phyloP scores from a whole-genome alignment of 306 rosid species.

The Luffa aegyptiaca region DNA sequence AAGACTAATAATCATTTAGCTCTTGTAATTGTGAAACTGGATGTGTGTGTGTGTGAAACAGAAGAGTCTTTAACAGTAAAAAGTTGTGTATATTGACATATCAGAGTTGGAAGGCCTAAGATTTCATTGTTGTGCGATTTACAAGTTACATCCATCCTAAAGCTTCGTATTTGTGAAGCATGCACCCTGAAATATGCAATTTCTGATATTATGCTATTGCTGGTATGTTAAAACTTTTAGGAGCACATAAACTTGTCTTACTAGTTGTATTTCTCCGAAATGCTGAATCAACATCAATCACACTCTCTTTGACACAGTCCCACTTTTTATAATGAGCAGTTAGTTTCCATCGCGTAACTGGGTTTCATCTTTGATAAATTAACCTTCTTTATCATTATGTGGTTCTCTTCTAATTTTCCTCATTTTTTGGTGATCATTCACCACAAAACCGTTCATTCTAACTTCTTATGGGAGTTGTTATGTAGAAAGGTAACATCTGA shows the following conservation, averaged over 20 bases:
- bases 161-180: background rate
- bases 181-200: background rate
- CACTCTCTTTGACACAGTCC: background rate
- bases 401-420: background rate
- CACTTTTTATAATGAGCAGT: background rate
- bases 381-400: background rate
- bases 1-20: background rate
- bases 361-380: background rate
- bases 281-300: background rate
- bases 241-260: background rate
- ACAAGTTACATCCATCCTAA: background rate
- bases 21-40: background rate
- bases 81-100: conserved; percentile 1
- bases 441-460: background rate
- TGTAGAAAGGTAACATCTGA: background rate
- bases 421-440: background rate
- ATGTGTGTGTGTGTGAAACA: background rate
- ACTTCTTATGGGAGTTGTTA: background rate
- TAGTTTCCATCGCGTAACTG: background rate
- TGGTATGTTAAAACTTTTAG: background rate
- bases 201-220: background rate
- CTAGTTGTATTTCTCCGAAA: background rate
- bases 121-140: background rate
- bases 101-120: background rate
- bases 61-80: background rate